These are phyloP conservation scores for Zizania latifolia DNA, from an alignment of 176 grass and related monocot species.

Conservation along the genomic window DNA sequence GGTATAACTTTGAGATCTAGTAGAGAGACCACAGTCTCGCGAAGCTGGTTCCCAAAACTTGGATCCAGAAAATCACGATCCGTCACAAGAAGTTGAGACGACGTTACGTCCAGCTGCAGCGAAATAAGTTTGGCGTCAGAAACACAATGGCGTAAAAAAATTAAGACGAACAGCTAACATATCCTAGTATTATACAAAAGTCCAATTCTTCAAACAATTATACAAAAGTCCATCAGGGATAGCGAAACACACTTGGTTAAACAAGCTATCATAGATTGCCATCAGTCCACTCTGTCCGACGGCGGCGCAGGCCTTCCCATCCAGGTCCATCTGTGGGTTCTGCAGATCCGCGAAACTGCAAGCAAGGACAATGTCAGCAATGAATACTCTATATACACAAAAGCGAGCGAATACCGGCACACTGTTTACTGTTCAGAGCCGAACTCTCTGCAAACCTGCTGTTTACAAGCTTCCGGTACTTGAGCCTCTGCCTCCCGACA, in stretches of 20 bases:
- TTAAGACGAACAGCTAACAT: background rate
- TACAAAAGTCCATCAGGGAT: background rate
- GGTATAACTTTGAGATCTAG: slow-evolving; percentile 76
- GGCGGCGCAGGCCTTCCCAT: slow-evolving; percentile 89
- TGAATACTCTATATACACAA: background rate
- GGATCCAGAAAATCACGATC: slow-evolving; percentile 83
- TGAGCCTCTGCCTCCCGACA: slow-evolving; percentile 80
- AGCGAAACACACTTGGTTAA: slow-evolving; percentile 58
- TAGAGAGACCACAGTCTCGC: slow-evolving; percentile 61
- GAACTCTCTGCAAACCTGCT: slow-evolving; percentile 51
- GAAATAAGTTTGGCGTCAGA: background rate
- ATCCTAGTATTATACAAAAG: too few relatives aligned
- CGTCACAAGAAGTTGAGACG: slow-evolving; percentile 94
- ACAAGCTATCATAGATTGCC: slow-evolving; percentile 87
- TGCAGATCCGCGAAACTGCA: slow-evolving; percentile 91
- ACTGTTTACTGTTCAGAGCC: background rate
- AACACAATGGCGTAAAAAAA: background rate
- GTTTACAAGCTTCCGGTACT: slow-evolving; percentile 74
- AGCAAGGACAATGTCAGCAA: slow-evolving; percentile 20
- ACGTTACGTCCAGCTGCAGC: slow-evolving; percentile 86
- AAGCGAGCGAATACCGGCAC: background rate
- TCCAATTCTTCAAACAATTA: too few relatives aligned
- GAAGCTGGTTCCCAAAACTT: slow-evolving; percentile 73
- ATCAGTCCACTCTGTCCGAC: slow-evolving; percentile 91
- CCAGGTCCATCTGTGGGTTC: slow-evolving; percentile 64